Evolutionary conservation across 1,284 basidiomycete genomes (phyloP).

Genomic region (Moesziomyces antarcticus): DNA sequence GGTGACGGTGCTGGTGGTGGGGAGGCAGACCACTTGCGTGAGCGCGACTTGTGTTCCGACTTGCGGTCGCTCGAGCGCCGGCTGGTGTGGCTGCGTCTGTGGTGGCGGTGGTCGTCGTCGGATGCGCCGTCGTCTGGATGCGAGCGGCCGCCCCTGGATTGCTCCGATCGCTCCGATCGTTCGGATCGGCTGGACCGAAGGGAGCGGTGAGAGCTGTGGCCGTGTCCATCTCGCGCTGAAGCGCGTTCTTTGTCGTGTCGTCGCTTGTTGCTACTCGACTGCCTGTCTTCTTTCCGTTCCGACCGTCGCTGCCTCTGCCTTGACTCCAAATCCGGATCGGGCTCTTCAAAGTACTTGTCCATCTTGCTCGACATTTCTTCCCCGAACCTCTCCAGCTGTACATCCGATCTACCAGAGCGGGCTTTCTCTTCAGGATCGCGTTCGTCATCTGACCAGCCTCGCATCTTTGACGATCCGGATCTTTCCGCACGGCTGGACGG

Average conservation of each 20-base stretch:
- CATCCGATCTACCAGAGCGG: background rate
- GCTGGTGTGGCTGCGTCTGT: background rate
- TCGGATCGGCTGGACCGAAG: too few species aligned
- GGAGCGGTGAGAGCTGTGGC: too few species aligned
- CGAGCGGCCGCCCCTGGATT: too few species aligned
- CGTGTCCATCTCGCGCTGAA: too few species aligned
- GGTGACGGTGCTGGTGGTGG: background rate
- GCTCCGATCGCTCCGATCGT: too few species aligned
- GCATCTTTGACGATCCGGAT: background rate
- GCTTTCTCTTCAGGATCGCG: background rate
- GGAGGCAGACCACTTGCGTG: background rate
- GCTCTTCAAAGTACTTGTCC: slow-evolving; percentile 58
- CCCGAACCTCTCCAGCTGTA: background rate
- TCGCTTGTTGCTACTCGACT: background rate
- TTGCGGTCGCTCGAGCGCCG: too few species aligned
- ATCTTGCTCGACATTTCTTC: slow-evolving; percentile 51
- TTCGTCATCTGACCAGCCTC: slow-evolving; percentile 24
- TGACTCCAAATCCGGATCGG: slow-evolving; percentile 9
- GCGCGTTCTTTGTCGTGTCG: background rate
- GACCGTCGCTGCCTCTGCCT: background rate
- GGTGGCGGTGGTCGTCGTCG: background rate
- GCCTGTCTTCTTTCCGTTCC: background rate
- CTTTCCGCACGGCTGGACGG: background rate
- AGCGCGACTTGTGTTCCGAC: background rate
- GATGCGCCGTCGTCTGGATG: background rate